These are phyloP conservation scores for Melocanna baccifera DNA, from an alignment of 176 grass and related monocot species.

Conservation along the genomic window DNA sequence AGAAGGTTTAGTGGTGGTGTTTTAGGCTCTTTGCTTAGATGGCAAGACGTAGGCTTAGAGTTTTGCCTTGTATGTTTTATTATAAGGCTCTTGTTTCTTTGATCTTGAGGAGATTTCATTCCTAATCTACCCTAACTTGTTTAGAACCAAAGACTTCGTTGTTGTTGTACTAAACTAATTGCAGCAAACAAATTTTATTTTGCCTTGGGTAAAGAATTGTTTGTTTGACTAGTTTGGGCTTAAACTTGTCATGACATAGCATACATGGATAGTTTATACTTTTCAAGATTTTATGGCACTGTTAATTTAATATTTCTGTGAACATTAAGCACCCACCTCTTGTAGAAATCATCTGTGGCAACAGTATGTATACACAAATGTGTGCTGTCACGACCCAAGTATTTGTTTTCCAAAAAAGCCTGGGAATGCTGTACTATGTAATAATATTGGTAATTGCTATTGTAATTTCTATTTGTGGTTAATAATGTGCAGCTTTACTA, in stretches of 20 bases:
- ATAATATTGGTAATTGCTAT: not conserved
- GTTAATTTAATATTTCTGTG: not conserved
- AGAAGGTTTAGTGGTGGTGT: too few relatives aligned
- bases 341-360: not conserved
- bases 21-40: too few relatives aligned
- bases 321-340: not conserved
- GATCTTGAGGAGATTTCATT: too few relatives aligned
- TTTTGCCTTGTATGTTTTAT: too few relatives aligned
- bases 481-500: not conserved
- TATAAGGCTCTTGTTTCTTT: too few relatives aligned
- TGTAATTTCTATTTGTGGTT: not conserved
- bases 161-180: not conserved
- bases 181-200: not conserved
- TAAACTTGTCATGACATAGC: not conserved
- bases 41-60: too few relatives aligned
- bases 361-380: not conserved
- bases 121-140: too few relatives aligned
- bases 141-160: too few relatives aligned
- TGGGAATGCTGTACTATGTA: not conserved
- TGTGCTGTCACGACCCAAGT: not conserved
- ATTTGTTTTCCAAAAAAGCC: not conserved
- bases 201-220: not conserved
- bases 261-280: not conserved
- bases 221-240: too few relatives aligned
- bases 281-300: not conserved